A percentile compares a stretch with the other conserved stretches of the same genome.
Conservation (phyloP, 257 asterid species). For the Solanum arcanum region DNA sequence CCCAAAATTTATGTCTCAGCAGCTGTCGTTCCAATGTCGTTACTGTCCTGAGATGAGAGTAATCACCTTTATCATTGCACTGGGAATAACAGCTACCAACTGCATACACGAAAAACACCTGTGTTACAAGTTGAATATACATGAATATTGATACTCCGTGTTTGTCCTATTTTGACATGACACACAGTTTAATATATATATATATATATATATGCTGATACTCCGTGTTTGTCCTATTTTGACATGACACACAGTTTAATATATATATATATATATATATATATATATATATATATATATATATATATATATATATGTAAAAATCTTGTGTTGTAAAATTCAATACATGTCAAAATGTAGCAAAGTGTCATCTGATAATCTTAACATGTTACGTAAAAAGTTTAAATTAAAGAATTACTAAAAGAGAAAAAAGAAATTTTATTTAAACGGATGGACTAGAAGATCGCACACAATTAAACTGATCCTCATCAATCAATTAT, state of each 20-base stretch:
- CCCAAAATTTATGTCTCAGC: background rate
- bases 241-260: too few species aligned
- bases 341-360: background rate
- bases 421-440: background rate
- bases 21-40: background rate
- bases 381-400: background rate
- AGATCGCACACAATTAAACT: background rate
- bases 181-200: too few species aligned
- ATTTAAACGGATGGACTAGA: background rate
- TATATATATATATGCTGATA: too few species aligned
- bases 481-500: background rate
- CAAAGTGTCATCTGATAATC: background rate
- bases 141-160: background rate
- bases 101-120: background rate
- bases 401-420: background rate
- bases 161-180: background rate
- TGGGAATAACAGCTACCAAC: constrained; percentile 10
- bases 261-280: too few species aligned
- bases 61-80: constrained; percentile 5
- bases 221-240: too few species aligned
- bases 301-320: too few species aligned
- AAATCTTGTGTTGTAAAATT: background rate
- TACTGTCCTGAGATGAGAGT: background rate
- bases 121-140: background rate
- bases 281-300: too few species aligned